Evolutionary conservation across 2,329 filamentous ascomycete species (phyloP), one percentile per base, ranked within the genome.

Genomic region (Xylogone sp.): DNA sequence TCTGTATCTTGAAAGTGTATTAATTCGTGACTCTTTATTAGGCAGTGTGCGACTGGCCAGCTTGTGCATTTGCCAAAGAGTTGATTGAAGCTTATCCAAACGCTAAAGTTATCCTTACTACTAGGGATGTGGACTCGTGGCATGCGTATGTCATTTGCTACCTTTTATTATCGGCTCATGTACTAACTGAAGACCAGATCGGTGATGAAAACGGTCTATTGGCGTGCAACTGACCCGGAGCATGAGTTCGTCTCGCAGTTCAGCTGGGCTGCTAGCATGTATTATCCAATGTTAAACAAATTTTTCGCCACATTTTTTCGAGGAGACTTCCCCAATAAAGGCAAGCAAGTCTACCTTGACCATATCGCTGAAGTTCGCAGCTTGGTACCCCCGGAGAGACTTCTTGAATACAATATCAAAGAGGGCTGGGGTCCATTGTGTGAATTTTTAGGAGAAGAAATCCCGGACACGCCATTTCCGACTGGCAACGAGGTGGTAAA

Each of bases 211-310:
- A 53, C 47, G 10, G 24, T 50, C 21, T 53, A 49, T 47, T 84
- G 82, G 82, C 79, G 83, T 51, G 81, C 76, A 48, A 84, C 78
- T 29, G 82, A 86, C 65, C 77, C 75, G 7, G 81, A 85, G 68
- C 75, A 77, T 66, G 75, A 72, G 56, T 68, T 76, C 51, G 73
- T 81, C 16, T 77, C 78, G 42, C 71, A 76, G 65, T 73, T 75
- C 59, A 81, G 80, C 70, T 86, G 83, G 83, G 82, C 79, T 27
- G 81, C 82, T 10, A 72, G 78, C 65, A 81, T 86, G 72, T 85
- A 86, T 72, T 79, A 84, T 65, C 82, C 82, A 45, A 86, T 86
- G 83, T 75, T 87, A 53, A 75, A 76, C 65, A 84, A 84, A 68
- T 85, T 86, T 71, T 86, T 84, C 71, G 76, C 80, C 59, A 77